These are phyloP conservation scores for Talaromyces proteolyticus DNA, from an alignment of 495 filamentous ascomycete species.

Conservation along the genomic window DNA sequence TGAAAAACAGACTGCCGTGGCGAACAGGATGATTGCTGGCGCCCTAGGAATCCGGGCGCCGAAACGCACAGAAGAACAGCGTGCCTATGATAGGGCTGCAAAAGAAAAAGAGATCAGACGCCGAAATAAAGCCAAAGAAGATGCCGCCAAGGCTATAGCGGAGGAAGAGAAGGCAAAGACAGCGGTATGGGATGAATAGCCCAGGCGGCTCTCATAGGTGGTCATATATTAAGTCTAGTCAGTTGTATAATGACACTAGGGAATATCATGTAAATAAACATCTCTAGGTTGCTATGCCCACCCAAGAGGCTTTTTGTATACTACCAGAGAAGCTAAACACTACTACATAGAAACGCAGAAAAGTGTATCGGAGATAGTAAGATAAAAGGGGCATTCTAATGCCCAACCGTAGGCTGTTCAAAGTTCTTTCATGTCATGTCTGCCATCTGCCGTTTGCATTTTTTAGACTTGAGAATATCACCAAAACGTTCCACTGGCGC, in stretches of 20 bases:
- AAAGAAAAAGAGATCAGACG: conserved; percentile 81
- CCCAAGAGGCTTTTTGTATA: too few relatives aligned
- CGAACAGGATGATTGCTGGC: conserved; percentile 82
- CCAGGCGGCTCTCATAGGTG: too few relatives aligned
- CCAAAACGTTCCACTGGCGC: background rate
- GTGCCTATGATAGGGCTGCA: conserved; percentile 75
- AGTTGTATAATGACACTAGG: conserved; percentile 3
- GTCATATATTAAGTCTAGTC: too few relatives aligned
- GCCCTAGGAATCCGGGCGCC: conserved; percentile 79
- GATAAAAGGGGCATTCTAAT: too few relatives aligned
- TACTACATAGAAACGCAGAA: too few relatives aligned
- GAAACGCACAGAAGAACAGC: conserved; percentile 80
- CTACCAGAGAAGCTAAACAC: background rate
- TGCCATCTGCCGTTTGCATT: too few relatives aligned
- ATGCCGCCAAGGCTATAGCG: conserved; percentile 53
- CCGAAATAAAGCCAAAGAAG: conserved; percentile 66
- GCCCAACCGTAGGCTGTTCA: too few relatives aligned
- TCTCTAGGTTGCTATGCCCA: too few relatives aligned
- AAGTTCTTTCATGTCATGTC: too few relatives aligned
- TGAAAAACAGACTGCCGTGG: conserved; percentile 90
- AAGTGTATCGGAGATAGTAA: too few relatives aligned
- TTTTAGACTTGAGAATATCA: too few relatives aligned
- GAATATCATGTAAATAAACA: conserved; percentile 1
- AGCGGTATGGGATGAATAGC: conserved; percentile 78
- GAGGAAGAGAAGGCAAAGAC: conserved; percentile 66